Percentiles rank a stretch among this genome's conserved stretches.
Conservation (phyloP, 2,329 filamentous ascomycete genomes). For the Fusarium equiseti region DNA sequence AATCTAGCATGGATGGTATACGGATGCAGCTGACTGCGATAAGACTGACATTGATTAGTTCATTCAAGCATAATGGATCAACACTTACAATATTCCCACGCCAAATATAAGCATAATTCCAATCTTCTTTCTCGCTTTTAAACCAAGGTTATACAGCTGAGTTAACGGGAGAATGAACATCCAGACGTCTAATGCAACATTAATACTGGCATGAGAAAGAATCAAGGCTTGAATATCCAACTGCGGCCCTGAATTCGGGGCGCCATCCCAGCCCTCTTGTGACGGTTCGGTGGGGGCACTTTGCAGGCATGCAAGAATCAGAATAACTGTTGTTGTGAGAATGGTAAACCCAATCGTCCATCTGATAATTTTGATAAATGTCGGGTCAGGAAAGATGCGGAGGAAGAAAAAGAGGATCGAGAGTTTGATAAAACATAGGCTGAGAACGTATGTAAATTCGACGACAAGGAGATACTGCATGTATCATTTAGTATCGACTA, state of each 20-base stretch:
- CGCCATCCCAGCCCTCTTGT: constrained; percentile 9
- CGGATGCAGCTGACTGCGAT: constrained; percentile 17
- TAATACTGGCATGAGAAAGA: constrained; percentile 1
- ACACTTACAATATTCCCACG: constrained; percentile 13
- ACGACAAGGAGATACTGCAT: not conserved
- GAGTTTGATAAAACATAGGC: constrained; percentile 6
- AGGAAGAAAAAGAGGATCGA: constrained; percentile 17
- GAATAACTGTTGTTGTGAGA: not conserved
- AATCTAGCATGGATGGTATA: not conserved
- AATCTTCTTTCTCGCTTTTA: constrained; percentile 5
- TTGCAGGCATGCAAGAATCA: not conserved
- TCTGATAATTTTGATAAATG: not conserved
- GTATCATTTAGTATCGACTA: accelerated
- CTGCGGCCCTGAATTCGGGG: not conserved
- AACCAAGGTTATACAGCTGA: not conserved
- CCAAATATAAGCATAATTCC: constrained; percentile 10
- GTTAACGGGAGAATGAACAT: constrained; percentile 12
- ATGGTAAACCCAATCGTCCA: constrained; percentile 1
- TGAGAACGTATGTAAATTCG: not conserved
- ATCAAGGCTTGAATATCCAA: not conserved
- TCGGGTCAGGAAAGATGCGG: constrained; percentile 6
- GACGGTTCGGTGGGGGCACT: not conserved
- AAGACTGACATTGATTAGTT: not conserved
- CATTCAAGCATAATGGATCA: accelerated
- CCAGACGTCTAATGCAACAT: constrained; percentile 11